These are phyloP conservation scores for Komagataella kurtzmanii DNA, from an alignment of 805 yeast genomes.

Conservation along the genomic window DNA sequence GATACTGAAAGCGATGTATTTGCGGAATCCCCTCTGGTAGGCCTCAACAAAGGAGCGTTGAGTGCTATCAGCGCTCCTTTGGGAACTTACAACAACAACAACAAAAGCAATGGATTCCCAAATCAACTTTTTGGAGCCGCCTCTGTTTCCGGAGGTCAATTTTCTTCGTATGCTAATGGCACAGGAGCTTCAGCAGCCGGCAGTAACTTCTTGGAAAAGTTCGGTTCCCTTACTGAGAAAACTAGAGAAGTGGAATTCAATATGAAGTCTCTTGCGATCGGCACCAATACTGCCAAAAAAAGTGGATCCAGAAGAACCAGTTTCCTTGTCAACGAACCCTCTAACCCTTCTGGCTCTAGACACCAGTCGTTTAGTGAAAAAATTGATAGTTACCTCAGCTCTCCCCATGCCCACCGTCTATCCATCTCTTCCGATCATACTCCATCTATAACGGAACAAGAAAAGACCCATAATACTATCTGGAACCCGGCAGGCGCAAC, in stretches of 20 bases:
- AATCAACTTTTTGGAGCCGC: slow-evolving; percentile 40
- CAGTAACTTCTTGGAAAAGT: slow-evolving; percentile 39
- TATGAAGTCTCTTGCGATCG: slow-evolving; percentile 24
- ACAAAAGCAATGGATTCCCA: slow-evolving; percentile 12
- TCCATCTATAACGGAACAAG: slow-evolving; percentile 2
- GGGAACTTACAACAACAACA: slow-evolving; percentile 14
- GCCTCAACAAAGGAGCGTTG: slow-evolving; percentile 32
- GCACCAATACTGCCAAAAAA: slow-evolving; percentile 7
- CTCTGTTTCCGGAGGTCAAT: slow-evolving; percentile 34
- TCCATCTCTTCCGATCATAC: slow-evolving; percentile 14
- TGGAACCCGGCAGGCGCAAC: slow-evolving; percentile 61
- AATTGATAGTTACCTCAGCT: slow-evolving; percentile 36
- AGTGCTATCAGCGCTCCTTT: slow-evolving; percentile 34
- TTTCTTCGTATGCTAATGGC: slow-evolving; percentile 22
- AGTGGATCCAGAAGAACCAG: slow-evolving; percentile 36
- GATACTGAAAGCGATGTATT: slow-evolving; percentile 24
- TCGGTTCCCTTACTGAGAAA: slow-evolving; percentile 53
- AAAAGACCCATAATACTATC: slow-evolving; percentile 20
- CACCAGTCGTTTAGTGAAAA: slow-evolving; percentile 48
- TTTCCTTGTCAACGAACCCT: slow-evolving; percentile 21
- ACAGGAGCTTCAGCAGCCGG: slow-evolving; percentile 8
- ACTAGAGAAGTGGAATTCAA: slow-evolving; percentile 51
- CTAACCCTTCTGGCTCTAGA: slow-evolving; percentile 15
- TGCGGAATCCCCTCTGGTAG: slow-evolving; percentile 20
- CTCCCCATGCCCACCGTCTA: slow-evolving; percentile 10